A percentile compares a stretch with the other conserved stretches of the same genome.
phyloP scores from a whole-genome alignment of 208 protist species.

The Leishmania tropica region DNA sequence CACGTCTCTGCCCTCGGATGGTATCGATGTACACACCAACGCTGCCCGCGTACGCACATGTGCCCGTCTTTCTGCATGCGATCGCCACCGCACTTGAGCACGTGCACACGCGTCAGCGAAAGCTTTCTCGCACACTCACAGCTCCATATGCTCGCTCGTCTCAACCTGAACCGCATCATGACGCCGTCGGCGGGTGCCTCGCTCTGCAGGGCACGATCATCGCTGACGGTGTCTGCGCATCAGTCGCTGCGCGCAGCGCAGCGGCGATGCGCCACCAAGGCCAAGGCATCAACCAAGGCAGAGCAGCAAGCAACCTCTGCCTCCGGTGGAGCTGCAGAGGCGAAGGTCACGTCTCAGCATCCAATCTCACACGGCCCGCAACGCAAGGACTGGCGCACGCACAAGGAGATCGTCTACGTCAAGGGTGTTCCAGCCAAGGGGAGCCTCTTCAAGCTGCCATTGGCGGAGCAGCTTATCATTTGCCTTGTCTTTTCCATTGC shows the following conservation, averaged over 20 bases:
- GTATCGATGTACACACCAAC: not conserved
- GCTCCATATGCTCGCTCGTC: slow-evolving; percentile 4
- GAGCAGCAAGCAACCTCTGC: slow-evolving; percentile 31
- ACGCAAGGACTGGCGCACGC: slow-evolving; percentile 80
- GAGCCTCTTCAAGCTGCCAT: slow-evolving; percentile 74
- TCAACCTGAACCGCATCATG: not conserved
- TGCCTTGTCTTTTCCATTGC: slow-evolving; percentile 84
- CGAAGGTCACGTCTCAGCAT: slow-evolving; percentile 21
- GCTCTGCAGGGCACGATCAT: slow-evolving; percentile 1
- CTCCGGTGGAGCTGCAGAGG: slow-evolving; percentile 20
- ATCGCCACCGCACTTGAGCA: not conserved
- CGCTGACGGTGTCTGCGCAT: not conserved
- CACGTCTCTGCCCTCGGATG: not conserved
- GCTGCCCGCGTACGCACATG: not conserved
- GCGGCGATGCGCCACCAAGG: slow-evolving; percentile 35
- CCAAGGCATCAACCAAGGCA: slow-evolving; percentile 27
- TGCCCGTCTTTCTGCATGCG: not conserved
- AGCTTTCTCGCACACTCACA: not conserved
- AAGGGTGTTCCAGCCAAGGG: slow-evolving; percentile 83
- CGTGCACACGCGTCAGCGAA: not conserved
- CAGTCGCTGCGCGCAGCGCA: slow-evolving; percentile 3
- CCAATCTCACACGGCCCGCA: slow-evolving; percentile 34
- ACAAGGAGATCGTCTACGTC: slow-evolving; percentile 79
- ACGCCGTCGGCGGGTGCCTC: not conserved
- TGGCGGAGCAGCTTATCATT: slow-evolving; percentile 79